A percentile compares a stretch with the other conserved stretches of the same genome.
These are phyloP conservation scores for Trichoderma sp. DNA, from an alignment of 2,329 filamentous ascomycete genomes.

Conservation along the genomic window DNA sequence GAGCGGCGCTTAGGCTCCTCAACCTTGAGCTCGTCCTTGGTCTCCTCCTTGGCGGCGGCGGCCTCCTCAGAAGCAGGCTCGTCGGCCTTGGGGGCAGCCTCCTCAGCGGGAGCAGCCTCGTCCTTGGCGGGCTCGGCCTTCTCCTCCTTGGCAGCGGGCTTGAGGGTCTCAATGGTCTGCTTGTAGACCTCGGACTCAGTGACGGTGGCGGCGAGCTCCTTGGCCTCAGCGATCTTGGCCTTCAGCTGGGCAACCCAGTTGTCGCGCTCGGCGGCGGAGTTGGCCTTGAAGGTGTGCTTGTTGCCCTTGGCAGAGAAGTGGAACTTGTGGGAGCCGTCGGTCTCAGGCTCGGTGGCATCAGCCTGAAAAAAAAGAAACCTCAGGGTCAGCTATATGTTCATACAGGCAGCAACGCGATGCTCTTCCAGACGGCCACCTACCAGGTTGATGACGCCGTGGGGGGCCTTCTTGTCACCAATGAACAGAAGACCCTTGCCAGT, in stretches of 20 bases:
- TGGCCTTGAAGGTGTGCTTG: constrained; percentile 93
- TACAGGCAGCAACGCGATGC: neutral
- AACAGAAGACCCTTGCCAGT: constrained; percentile 95
- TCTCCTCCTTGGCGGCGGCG: constrained; percentile 41
- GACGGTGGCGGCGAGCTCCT: constrained; percentile 73
- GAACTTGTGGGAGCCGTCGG: constrained; percentile 80
- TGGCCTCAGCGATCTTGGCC: constrained; percentile 80
- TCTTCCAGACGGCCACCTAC: constrained; percentile 53
- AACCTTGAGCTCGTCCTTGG: constrained; percentile 55
- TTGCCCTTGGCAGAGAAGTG: constrained; percentile 80
- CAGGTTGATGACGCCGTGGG: constrained; percentile 80
- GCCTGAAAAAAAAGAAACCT: constrained; percentile 43
- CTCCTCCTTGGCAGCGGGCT: constrained; percentile 48
- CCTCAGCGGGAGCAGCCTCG: constrained; percentile 35
- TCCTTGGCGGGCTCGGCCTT: constrained; percentile 36
- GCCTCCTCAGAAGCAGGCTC: constrained; percentile 45
- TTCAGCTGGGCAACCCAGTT: constrained; percentile 88
- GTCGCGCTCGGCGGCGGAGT: constrained; percentile 74
- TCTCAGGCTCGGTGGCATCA: constrained; percentile 69
- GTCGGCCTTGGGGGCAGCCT: constrained; percentile 40
- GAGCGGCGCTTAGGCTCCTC: constrained; percentile 63
- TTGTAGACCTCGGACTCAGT: constrained; percentile 86
- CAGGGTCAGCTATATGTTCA: neutral
- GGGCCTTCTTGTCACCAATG: constrained; percentile 82
- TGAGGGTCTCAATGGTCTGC: constrained; percentile 72